phyloP scores from a whole-genome alignment of 129 eudicot species.

The Pulicaria dysenterica region DNA sequence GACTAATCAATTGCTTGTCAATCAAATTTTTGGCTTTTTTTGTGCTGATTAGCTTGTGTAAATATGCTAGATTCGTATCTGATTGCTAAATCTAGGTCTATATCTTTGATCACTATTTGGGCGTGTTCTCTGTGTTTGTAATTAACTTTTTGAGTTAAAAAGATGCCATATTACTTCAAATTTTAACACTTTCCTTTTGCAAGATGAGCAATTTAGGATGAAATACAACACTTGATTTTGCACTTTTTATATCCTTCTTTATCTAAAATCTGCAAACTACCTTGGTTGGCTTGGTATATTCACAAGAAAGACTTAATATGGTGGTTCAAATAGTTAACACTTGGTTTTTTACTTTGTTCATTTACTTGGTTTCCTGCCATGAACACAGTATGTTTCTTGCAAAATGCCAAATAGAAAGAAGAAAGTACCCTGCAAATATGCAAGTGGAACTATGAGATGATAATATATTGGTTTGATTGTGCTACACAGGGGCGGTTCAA shows the following conservation, averaged over 20 bases:
- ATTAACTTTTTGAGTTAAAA: neutral
- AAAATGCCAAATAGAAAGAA: neutral
- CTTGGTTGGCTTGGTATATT: neutral
- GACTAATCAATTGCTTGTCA: slow-evolving; percentile 19
- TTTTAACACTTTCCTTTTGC: neutral
- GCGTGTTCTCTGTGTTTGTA: neutral
- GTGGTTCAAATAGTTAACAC: neutral
- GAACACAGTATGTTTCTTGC: neutral
- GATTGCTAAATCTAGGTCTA: slow-evolving; percentile 14
- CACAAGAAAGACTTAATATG: neutral
- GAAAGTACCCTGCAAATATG: neutral
- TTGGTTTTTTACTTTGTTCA: neutral
- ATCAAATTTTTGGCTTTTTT: neutral
- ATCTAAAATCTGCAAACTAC: neutral
- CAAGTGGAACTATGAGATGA: slow-evolving; percentile 13
- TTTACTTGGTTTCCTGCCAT: neutral
- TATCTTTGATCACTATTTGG: slow-evolving; percentile 17
- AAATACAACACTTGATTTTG: neutral
- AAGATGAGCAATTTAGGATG: neutral
- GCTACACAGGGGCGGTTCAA: slow-evolving; percentile 30
- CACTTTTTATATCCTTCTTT: slow-evolving; percentile 9
- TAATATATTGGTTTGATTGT: slow-evolving; percentile 18
- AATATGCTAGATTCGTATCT: slow-evolving; percentile 14
- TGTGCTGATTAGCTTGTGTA: slow-evolving; percentile 7
- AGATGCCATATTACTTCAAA: neutral